Conservation (phyloP, 202 grass and related monocot species). For the Carex sylvatica region DNA sequence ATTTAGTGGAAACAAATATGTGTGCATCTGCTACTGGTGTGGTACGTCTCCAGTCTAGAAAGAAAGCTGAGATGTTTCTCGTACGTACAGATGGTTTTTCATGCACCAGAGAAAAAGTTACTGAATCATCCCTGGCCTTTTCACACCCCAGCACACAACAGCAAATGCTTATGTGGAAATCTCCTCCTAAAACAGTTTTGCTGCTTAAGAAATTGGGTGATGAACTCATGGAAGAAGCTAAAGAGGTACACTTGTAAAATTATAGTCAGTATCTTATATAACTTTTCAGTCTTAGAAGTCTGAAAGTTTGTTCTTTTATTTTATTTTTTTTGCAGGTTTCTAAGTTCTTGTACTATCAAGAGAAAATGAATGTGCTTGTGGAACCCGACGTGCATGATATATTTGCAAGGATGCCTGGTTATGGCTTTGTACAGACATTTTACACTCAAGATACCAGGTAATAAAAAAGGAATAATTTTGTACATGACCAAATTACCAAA, state of each 20-base stretch:
- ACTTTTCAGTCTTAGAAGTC: slow-evolving; percentile 18
- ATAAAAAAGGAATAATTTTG: not conserved
- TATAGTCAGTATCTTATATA: not conserved
- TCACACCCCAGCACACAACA: slow-evolving; percentile 94
- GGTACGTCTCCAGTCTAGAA: slow-evolving; percentile 86
- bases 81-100: slow-evolving; percentile 97
- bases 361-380: slow-evolving; percentile 99
- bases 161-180: slow-evolving; percentile 99
- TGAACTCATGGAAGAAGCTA: slow-evolving; percentile 95
- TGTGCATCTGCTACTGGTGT: slow-evolving; percentile 81
- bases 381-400: slow-evolving; percentile 99
- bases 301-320: slow-evolving; percentile 5
- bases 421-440: slow-evolving; percentile 99
- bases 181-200: slow-evolving; percentile 88
- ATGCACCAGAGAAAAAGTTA: slow-evolving; percentile 97
- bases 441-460: slow-evolving; percentile 97
- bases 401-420: slow-evolving; percentile 97
- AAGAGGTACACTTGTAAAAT: slow-evolving; percentile 56
- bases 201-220: slow-evolving; percentile 92
- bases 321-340: slow-evolving; percentile 50
- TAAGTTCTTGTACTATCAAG: slow-evolving; percentile 86
- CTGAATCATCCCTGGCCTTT: slow-evolving; percentile 94
- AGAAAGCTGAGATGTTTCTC: slow-evolving; percentile 96
- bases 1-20: slow-evolving; percentile 69
- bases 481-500: not conserved